Conservation (phyloP, 768 basidiomycete species). For the Tricholomella constricta region DNA sequence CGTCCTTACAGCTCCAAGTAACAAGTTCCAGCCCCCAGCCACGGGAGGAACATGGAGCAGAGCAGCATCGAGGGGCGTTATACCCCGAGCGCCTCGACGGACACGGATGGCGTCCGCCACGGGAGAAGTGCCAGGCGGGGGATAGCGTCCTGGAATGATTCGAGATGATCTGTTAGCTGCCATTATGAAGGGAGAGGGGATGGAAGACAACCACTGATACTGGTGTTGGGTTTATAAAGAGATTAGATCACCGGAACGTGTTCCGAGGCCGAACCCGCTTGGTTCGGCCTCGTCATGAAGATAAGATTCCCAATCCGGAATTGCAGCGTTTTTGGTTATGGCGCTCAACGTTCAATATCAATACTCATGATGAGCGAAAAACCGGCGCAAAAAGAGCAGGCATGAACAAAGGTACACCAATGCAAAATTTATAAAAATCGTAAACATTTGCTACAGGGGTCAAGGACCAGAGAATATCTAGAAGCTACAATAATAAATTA, state of each 20-base stretch:
- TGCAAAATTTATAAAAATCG: too few relatives aligned
- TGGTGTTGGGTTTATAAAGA: background rate
- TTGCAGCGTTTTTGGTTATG: too few relatives aligned
- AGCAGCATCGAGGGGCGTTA: conserved; percentile 52
- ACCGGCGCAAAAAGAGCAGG: too few relatives aligned
- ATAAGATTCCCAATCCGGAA: background rate
- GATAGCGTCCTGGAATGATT: conserved; percentile 46
- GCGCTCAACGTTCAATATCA: too few relatives aligned
- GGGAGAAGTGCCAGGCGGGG: conserved; percentile 40
- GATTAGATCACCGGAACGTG: background rate
- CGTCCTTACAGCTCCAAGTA: conserved; percentile 50
- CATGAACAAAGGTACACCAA: too few relatives aligned
- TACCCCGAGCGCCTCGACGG: conserved; percentile 48
- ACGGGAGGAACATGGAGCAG: conserved; percentile 50
- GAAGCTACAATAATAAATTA: too few relatives aligned
- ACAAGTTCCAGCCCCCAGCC: conserved; percentile 52
- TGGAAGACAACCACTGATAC: background rate
- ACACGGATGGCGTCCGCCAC: conserved; percentile 52
- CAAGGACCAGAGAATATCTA: too few relatives aligned
- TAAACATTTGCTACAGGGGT: too few relatives aligned
- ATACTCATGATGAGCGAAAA: too few relatives aligned
- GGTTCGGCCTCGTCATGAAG: background rate
- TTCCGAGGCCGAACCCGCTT: background rate
- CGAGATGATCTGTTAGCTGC: conserved; percentile 31
- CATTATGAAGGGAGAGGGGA: conserved; percentile 1